These are phyloP conservation scores for Xylaria nigripes DNA, from an alignment of 495 filamentous ascomycete genomes.

Conservation along the genomic window DNA sequence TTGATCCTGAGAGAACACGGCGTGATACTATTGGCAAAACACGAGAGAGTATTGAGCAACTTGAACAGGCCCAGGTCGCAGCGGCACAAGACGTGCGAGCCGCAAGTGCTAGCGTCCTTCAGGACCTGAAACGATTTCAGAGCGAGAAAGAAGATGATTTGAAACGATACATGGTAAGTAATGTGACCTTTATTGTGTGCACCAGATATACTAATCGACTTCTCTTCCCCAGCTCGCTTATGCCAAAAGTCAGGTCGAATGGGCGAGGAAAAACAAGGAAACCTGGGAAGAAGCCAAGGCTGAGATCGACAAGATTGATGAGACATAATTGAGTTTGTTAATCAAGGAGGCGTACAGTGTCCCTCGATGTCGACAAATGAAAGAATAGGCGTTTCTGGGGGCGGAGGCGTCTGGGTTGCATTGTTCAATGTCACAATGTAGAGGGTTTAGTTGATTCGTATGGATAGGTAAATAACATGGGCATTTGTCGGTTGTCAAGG, in stretches of 20 bases:
- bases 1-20: slow-evolving; percentile 85
- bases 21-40: slow-evolving; percentile 95
- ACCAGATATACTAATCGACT: slow-evolving; percentile 1
- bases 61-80: slow-evolving; percentile 82
- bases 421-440: slow-evolving; percentile 10
- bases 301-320: slow-evolving; percentile 84
- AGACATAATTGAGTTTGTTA: slow-evolving; percentile 16
- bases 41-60: slow-evolving; percentile 60
- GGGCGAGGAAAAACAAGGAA: slow-evolving; percentile 95
- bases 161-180: slow-evolving; percentile 83
- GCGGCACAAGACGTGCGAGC: slow-evolving; percentile 86
- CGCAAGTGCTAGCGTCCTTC: slow-evolving; percentile 74
- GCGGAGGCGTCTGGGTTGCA: background rate
- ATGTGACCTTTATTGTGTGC: slow-evolving; percentile 4
- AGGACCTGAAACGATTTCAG: slow-evolving; percentile 88
- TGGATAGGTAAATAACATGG: slow-evolving; percentile 22
- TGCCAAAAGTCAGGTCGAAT: slow-evolving; percentile 89
- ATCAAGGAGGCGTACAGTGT: slow-evolving; percentile 13
- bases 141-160: slow-evolving; percentile 90
- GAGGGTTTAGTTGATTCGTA: slow-evolving; percentile 14
- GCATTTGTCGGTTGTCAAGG: slow-evolving; percentile 3
- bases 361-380: background rate
- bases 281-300: slow-evolving; percentile 91
- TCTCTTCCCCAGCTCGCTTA: slow-evolving; percentile 64
- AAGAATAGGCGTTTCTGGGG: slow-evolving; percentile 1